Evolutionary conservation across 1,139 yeast genomes (phyloP), one percentile per base, ranked within the genome.

Genomic region (Debaryomyces nepalensis): DNA sequence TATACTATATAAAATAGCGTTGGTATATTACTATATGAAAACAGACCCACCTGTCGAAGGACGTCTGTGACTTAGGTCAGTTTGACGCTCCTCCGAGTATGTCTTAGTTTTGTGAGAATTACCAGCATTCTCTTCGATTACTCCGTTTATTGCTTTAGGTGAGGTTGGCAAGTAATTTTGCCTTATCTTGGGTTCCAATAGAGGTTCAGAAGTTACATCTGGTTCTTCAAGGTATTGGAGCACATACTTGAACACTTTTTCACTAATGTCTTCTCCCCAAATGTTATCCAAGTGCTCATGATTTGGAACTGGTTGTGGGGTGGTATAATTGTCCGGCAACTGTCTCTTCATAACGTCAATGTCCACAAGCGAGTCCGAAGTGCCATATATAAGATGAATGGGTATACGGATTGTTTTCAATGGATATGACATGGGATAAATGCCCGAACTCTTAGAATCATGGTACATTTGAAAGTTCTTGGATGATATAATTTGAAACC

Each of bases 401-500:
- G 95, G 96, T 0, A 86, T 70, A 35, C 68, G 68, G 49, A 87
- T 87, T 55, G 83, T 86, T 43, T 64, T 62, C 39, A 73, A 61
- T 0, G 82, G 77, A 49, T 79, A 76, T 37, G 67, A 61, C 19
- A 70, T 58, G 1, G 78, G 72, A 21, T 54, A 56, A 32, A 63
- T 49, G 19, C 81, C 79, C 26, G 73, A 63, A 3, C 60, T 50
- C 34, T 53, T 61, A 14, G 59, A 45, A 46, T 88, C 96, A 55
- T 85, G 91, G 63, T 82, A 91, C 96, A 91, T 85, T 62, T 89
- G 96, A 61, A 91, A 90, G 40, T 81, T 79, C 33, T 81, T 81
- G n/a, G 87, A 74, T 35, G 87, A 73, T 49, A 91, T 86, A 43
- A 91, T 89, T 64, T 91, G 98, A 61, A 91, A 91, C 98, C 98